A percentile compares a stretch with the other conserved stretches of the same genome.
phyloP scores from a whole-genome alignment of 2,329 filamentous ascomycete genomes.

The Penicillium olsonii region DNA sequence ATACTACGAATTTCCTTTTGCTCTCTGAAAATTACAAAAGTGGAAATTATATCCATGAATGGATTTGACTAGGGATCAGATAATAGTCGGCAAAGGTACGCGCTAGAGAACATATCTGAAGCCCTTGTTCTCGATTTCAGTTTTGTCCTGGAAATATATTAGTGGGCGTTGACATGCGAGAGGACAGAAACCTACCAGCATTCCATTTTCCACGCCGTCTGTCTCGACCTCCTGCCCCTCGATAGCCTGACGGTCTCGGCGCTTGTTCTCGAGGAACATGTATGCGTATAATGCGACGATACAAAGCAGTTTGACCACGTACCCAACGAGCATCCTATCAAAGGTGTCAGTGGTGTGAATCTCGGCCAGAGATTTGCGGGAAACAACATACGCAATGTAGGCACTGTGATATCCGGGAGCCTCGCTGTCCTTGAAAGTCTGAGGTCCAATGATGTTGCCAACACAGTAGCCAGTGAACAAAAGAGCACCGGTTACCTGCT shows the following conservation, averaged over 20 bases:
- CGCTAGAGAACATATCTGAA: constrained; percentile 54
- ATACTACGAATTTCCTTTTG: too few species aligned
- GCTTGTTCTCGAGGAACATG: constrained; percentile 58
- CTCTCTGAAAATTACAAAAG: too few species aligned
- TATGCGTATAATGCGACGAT: constrained; percentile 57
- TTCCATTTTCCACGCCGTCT: constrained; percentile 56
- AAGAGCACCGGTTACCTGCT: constrained; percentile 53
- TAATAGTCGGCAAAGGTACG: too few species aligned
- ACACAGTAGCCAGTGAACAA: constrained; percentile 57
- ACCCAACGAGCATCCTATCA: constrained; percentile 58
- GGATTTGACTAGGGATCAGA: too few species aligned
- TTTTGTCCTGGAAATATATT: constrained; percentile 41
- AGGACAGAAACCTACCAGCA: constrained; percentile 42
- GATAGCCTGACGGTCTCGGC: constrained; percentile 52
- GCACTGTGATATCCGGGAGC: constrained; percentile 50
- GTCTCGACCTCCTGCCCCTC: constrained; percentile 47
- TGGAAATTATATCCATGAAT: too few species aligned
- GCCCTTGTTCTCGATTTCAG: constrained; percentile 57
- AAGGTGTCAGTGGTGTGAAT: background rate
- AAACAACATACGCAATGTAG: constrained; percentile 26
- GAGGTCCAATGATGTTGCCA: constrained; percentile 57
- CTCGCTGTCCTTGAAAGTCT: constrained; percentile 55
- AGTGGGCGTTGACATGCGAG: background rate
- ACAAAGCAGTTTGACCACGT: constrained; percentile 53
- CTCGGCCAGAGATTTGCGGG: background rate